Evolutionary conservation across 2,329 filamentous ascomycete genomes (phyloP).

Genomic region (Cercospora brassicicola): DNA sequence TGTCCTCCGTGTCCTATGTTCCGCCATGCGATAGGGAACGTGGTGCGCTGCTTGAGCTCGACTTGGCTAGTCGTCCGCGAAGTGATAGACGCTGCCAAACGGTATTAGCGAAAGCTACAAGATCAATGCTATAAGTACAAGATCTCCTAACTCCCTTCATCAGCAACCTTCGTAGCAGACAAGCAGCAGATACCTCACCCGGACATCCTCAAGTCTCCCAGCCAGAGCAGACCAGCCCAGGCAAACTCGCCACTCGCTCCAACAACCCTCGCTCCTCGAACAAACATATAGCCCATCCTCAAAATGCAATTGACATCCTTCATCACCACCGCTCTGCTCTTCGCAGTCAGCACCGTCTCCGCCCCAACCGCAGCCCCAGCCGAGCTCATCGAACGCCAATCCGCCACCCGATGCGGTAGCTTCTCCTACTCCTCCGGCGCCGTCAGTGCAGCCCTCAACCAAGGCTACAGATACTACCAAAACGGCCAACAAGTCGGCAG

Average conservation of each 20-base stretch:
- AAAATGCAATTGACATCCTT: constrained; percentile 34
- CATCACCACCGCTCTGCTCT: constrained; percentile 33
- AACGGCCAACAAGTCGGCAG: constrained; percentile 38
- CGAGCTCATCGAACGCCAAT: constrained; percentile 43
- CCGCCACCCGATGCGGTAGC: constrained; percentile 56
- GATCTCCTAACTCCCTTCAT: background rate
- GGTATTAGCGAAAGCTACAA: background rate
- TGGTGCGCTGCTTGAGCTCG: constrained; percentile 1
- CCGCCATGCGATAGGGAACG: constrained; percentile 6
- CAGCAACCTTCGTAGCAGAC: background rate
- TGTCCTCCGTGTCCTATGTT: background rate
- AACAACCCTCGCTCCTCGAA: constrained; percentile 8
- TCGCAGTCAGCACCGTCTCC: constrained; percentile 34
- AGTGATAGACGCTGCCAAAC: background rate
- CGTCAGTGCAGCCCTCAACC: constrained; percentile 52
- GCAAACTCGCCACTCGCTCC: background rate
- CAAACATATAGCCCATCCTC: background rate
- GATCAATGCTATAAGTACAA: constrained; percentile 15
- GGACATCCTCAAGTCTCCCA: constrained; percentile 5
- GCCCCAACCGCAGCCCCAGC: constrained; percentile 17
- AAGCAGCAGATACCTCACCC: constrained; percentile 1
- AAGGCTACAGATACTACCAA: constrained; percentile 54
- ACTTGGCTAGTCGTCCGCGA: background rate
- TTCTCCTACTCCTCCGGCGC: constrained; percentile 54
- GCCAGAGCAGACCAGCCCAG: background rate